Evolutionary conservation across 345 rosid genomes (phyloP), one percentile per base, ranked within the genome.

Genomic region (Reutealis trisperma): DNA sequence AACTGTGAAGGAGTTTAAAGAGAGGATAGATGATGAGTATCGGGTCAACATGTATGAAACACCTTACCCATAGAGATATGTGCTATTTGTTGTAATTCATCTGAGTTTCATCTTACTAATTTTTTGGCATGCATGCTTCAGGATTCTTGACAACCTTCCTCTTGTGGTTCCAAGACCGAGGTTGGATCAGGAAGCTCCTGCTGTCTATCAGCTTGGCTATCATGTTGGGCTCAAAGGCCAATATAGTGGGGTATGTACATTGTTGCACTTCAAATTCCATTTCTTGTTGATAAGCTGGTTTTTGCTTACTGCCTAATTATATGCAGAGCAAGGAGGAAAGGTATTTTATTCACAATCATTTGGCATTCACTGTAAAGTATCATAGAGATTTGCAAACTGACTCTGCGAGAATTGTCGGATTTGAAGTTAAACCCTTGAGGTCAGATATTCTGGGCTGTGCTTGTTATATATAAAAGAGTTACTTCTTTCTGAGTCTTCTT

Each of bases 111-210:
- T 81, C 64, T 70, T 74, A 16, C 78, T 85, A 52, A 81, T 71
- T 27, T 67, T 84, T 32, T 85, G 45, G 75, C 14, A 60, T 75
- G 58, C 71, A 24, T 73, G 74, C 83, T 67, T 61, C 90, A 94
- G 98, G 98, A 94, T 94, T 86, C 95, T 94, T 32, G 98, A 94
- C 82, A 94, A 94, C 76, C 97, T 94, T 75, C 98, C 98, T 68
- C 88, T 94, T 58, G 98, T 94, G 69, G 93, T 94, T 71, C 97
- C 97, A 25, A 80, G 93, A 30, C 87, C 78, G 60, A 87, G 97
- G 80, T 47, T 73, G 72, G 97, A 91, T 76, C 98, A 87, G 77
- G 97, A 89, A 32, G 61, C 90, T 80, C 84, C 89, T 75, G 70
- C 89, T 34, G 84, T 93, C 52, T 93, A 90, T 83, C 98, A 94